A percentile compares a stretch with the other conserved stretches of the same genome.
Evolutionary conservation across 306 rosid species (phyloP).

Genomic region (Cucurbita moschata): DNA sequence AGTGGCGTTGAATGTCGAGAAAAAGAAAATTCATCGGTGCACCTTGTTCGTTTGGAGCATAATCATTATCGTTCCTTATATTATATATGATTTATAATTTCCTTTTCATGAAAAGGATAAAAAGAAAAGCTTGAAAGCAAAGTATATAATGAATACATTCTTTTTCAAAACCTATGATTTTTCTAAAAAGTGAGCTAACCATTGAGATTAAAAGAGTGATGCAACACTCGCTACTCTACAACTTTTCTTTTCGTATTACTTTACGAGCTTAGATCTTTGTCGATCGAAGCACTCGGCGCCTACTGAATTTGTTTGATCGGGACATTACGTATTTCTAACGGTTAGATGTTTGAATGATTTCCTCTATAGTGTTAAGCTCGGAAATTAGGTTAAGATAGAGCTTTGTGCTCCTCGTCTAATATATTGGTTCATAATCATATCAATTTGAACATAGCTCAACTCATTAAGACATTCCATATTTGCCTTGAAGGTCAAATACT

Average conservation of each 20-base stretch:
- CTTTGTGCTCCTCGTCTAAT: too few relatives aligned
- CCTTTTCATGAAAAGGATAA: background rate
- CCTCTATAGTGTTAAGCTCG: too few relatives aligned
- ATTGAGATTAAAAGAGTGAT: background rate
- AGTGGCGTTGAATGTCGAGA: background rate
- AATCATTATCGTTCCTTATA: background rate
- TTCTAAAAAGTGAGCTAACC: background rate
- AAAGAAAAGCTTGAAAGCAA: background rate
- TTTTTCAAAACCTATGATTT: background rate
- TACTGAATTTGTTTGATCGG: too few relatives aligned
- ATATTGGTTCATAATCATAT: too few relatives aligned
- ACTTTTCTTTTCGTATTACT: background rate
- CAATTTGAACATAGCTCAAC: background rate
- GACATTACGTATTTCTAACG: too few relatives aligned
- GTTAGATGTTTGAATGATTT: too few relatives aligned
- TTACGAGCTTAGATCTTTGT: background rate
- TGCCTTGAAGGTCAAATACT: too few relatives aligned
- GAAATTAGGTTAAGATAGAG: too few relatives aligned
- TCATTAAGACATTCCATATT: too few relatives aligned
- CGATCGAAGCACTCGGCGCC: too few relatives aligned
- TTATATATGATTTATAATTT: background rate
- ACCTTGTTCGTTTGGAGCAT: background rate
- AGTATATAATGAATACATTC: background rate
- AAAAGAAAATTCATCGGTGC: background rate
- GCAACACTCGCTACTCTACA: background rate